These are phyloP conservation scores for Vanrija sp. DNA, from an alignment of 1,284 basidiomycete species.

Conservation along the genomic window DNA sequence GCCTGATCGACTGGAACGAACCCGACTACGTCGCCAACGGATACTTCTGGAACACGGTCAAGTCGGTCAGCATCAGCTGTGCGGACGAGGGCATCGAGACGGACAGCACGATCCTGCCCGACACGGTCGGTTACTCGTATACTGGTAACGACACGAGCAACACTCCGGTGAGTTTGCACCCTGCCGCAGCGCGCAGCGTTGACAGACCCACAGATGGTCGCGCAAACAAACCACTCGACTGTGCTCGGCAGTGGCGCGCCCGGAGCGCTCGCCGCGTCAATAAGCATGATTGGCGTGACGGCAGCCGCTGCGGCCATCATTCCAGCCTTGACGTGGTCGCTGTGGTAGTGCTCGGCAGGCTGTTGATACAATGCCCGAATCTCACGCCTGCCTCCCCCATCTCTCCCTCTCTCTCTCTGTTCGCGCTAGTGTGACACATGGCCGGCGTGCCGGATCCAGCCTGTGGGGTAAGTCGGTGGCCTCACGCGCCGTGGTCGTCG, in stretches of 20 bases:
- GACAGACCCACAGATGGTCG: too few relatives aligned
- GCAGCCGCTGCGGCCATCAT: not conserved
- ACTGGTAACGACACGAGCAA: conserved; percentile 22
- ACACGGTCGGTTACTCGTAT: conserved; percentile 31
- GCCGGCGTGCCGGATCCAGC: too few relatives aligned
- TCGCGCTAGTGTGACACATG: too few relatives aligned
- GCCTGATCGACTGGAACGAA: conserved; percentile 71
- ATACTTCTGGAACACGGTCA: conserved; percentile 40
- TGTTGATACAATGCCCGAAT: too few relatives aligned
- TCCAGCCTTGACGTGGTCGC: not conserved
- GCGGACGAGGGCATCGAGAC: conserved; percentile 14
- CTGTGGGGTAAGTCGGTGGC: too few relatives aligned
- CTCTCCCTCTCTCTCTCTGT: too few relatives aligned
- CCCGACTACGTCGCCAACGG: conserved; percentile 61
- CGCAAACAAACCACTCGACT: too few relatives aligned
- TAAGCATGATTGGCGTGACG: not conserved
- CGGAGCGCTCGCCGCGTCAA: too few relatives aligned
- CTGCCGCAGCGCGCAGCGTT: not conserved
- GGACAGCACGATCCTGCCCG: conserved; percentile 6
- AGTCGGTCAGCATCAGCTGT: conserved; percentile 33
- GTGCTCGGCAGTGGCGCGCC: too few relatives aligned
- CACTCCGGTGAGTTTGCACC: conserved; percentile 21
- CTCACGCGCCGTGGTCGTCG: too few relatives aligned
- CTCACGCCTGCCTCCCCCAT: too few relatives aligned
- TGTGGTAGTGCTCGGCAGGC: not conserved